Evolutionary conservation across 2,329 filamentous ascomycete species (phyloP), one percentile per base, ranked within the genome.

Genomic region (Fusarium sambucinum): DNA sequence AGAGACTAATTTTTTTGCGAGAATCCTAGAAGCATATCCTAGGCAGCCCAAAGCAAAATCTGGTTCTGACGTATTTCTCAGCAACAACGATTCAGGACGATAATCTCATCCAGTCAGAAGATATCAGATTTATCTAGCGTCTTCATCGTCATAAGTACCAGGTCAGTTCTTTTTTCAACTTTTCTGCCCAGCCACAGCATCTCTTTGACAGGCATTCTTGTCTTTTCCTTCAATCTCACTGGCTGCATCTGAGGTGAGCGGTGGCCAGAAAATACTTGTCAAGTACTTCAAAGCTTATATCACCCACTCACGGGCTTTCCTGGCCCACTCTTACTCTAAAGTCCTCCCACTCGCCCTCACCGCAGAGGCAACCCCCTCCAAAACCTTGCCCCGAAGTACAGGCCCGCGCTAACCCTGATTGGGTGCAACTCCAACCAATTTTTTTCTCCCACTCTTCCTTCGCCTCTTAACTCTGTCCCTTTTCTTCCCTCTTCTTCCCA

Each of bases 401-500:
- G 64, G 55, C 56, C 57, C 51, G 58, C 73, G 66, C 77, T 79
- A 79, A 73, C 63, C 78, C 70, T 54, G 63, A 75, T 75, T 57
- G 70, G 71, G 68, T 71, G 65, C 69, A 72, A 75, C 69, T 73
- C 68, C 59, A 74, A 74, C 71, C 71, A 71, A 76, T 70, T 79
- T 79, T 79, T 72, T 78, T 79, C 78, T 75, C 72, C 70, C 69
- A 67, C 71, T 72, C 71, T 66, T 72, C 69, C 75, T 72, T 78
- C 72, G 75, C 76, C 77, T 78, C 69, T 53, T n/a, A 54, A 60
- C 68, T 71, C 71, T 59, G 61, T 74, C 63, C 70, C 74, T 73
- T 74, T 74, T 75, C 71, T 74, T 76, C 72, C 71, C 70, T 75
- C 70, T 73, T 76, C 70, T 68, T 77, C 74, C 75, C 75, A 77